Percentiles rank a stretch among this genome's conserved stretches.
Evolutionary conservation across 345 rosid genomes (phyloP).

Genomic region (Euphorbia peplus): DNA sequence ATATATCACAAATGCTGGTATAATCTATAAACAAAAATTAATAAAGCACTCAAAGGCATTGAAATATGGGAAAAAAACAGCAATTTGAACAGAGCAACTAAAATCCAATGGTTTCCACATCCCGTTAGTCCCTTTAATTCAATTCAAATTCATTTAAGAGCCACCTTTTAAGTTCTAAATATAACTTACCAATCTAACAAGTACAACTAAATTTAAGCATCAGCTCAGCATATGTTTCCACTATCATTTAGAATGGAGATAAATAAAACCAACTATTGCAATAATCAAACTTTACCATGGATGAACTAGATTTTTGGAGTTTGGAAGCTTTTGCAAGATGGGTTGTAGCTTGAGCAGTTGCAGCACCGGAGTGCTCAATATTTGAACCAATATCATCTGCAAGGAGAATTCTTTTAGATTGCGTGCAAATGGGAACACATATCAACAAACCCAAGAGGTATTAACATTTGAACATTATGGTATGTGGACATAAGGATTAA

Average conservation of each 20-base stretch:
- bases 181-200: background rate
- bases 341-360: conserved; percentile 50
- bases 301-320: conserved; percentile 60
- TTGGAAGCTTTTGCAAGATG: conserved; percentile 61
- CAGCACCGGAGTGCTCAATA: conserved; percentile 54
- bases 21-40: background rate
- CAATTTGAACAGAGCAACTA: background rate
- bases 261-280: background rate
- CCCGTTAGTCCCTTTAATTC: background rate
- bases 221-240: background rate
- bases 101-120: background rate
- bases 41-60: background rate
- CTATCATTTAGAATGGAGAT: background rate
- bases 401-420: conserved; percentile 5
- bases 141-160: background rate
- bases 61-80: too few species aligned
- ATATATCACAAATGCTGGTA: background rate
- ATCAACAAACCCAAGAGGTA: conserved; percentile 2
- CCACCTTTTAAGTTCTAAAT: background rate
- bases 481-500: background rate
- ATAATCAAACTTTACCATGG: conserved; percentile 43
- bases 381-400: conserved; percentile 70
- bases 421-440: background rate
- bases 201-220: background rate
- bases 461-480: background rate